Base-by-base conservation (phyloP, 306 rosid genomes). In the Hylodesmum podocarpum region DNA sequence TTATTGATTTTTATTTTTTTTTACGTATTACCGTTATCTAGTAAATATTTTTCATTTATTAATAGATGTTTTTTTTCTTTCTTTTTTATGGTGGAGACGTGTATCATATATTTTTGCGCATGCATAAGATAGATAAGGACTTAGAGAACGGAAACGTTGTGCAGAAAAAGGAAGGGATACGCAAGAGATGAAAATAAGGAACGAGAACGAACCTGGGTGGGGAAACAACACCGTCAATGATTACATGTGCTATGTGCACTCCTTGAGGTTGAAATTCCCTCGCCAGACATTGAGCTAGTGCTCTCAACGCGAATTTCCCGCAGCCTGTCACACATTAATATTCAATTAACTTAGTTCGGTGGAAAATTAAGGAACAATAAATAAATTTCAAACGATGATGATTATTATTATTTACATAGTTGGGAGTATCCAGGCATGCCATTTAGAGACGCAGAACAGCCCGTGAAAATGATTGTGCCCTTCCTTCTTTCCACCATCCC, bases 231-330 rank as follows among this genome's bases (percentile, higher is more conserved):
- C 63, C 63, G 63, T 55, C 36, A 5, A 55, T 55, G 34, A 55
- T 55, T 55, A 55, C 63, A 55, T 55, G 63, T 25, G 63, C 63
- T 55, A 55, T 25, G 63, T 55, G 63, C 18, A 55, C 63, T 25
- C 63, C 63, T 18, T 55, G 63, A 25, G 63, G 36, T 55, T 55
- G 63, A 55, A 55, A 55, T 55, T 55, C 63, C 63, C 10, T 55
- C 0, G 63, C 63, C 16, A 55, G 28, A 3, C 61, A 22, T 22
- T 53, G 61, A 2, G 61, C 61, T 11, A 55, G 63, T 25, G 63
- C 63, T 55, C 63, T 55, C 63, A 55, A 25, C 10, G 63, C 63
- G 18, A 55, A 55, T 27, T 24, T 55, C 63, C 63, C 63, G 5
- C 63, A 55, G 36, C 63, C 63, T 55, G 36, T 25, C 33, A 9